Percentiles rank a stretch among this genome's conserved stretches.
phyloP scores from a whole-genome alignment of 73 alveolate species.

The Tetrahymena elliotti region DNA sequence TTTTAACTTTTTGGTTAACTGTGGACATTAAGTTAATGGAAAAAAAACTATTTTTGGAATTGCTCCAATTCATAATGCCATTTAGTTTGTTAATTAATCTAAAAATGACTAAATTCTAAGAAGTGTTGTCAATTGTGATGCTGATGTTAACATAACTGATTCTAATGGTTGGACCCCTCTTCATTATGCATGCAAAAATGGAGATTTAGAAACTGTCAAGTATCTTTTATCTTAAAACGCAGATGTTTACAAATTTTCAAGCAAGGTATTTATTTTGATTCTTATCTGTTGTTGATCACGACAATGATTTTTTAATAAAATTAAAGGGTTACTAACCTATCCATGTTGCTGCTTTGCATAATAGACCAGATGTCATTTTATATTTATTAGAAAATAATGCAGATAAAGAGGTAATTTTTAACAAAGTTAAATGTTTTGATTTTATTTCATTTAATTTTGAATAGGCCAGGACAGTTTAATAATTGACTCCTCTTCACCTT shows the following conservation, averaged over 20 bases:
- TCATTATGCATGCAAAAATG: conserved; percentile 58
- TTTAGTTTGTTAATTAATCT: conserved; percentile 14
- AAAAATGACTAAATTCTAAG: conserved; percentile 4
- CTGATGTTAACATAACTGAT: conserved; percentile 36
- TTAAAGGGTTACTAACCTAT: conserved; percentile 32
- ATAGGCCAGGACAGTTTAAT: background rate
- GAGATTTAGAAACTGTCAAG: conserved; percentile 32
- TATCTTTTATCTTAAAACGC: conserved; percentile 31
- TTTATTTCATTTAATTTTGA: background rate
- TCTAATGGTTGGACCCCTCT: conserved; percentile 63
- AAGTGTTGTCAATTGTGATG: conserved; percentile 21
- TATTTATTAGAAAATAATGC: conserved; percentile 48
- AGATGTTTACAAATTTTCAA: conserved; percentile 4
- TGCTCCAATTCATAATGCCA: conserved; percentile 83
- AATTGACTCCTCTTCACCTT: conserved; percentile 28
- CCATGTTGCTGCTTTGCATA: conserved; percentile 73
- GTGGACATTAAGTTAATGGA: conserved; percentile 62
- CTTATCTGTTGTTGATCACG: background rate
- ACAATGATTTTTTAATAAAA: background rate
- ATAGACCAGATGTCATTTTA: conserved; percentile 45
- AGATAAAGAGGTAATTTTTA: conserved; percentile 13
- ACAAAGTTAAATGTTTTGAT: background rate
- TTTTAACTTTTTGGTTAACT: conserved; percentile 53
- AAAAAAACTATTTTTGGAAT: conserved; percentile 62
- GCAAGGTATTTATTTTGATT: background rate